phyloP scores from a whole-genome alignment of 495 filamentous ascomycete species.

The Aspergillus bridgeri region DNA sequence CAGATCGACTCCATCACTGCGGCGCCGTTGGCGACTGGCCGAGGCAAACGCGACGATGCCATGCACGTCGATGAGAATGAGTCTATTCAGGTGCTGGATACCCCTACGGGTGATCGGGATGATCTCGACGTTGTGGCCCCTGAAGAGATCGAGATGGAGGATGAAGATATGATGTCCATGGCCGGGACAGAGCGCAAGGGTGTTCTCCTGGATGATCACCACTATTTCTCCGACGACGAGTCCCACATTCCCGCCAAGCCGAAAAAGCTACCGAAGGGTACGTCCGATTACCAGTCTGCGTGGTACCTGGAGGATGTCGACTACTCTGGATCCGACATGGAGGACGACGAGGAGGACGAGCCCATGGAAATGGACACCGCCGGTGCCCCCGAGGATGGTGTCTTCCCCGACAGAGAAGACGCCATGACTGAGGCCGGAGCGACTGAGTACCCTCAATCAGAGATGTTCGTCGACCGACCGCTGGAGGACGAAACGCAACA shows the following conservation, averaged over 20 bases:
- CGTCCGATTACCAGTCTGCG: conserved; percentile 87
- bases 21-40: conserved; percentile 54
- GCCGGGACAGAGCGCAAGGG: conserved; percentile 64
- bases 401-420: conserved; percentile 65
- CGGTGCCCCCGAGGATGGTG: conserved; percentile 68
- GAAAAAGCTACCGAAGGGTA: conserved; percentile 82
- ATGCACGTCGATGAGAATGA: conserved; percentile 64
- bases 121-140: conserved; percentile 80
- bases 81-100: conserved; percentile 55
- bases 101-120: conserved; percentile 73
- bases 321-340: conserved; percentile 82
- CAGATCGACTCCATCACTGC: conserved; percentile 85
- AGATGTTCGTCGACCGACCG: conserved; percentile 83
- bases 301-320: conserved; percentile 88
- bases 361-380: conserved; percentile 48
- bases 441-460: conserved; percentile 85
- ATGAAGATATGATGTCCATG: conserved; percentile 57
- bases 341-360: conserved; percentile 54
- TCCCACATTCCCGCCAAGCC: conserved; percentile 56
- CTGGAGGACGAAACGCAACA: conserved; percentile 81
- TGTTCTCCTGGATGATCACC: conserved; percentile 92
- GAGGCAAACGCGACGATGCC: conserved; percentile 57
- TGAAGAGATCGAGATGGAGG: conserved; percentile 73
- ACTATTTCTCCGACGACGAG: conserved; percentile 95
- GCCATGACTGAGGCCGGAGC: conserved; percentile 74